phyloP scores from a whole-genome alignment of 768 basidiomycete species.

The Tephrocybe rancida region DNA sequence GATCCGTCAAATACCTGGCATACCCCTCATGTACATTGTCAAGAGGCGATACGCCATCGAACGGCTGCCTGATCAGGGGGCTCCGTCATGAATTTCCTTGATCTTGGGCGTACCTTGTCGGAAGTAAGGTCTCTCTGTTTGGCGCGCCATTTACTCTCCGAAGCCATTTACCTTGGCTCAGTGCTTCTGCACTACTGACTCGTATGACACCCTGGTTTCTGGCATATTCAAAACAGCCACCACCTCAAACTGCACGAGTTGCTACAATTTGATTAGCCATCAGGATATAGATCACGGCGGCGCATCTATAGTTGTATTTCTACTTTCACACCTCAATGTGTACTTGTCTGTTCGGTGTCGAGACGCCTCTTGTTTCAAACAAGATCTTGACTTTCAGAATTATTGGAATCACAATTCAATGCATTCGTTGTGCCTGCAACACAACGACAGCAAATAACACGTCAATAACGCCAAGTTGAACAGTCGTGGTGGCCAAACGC shows the following conservation, averaged over 20 bases:
- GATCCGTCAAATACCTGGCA: conserved; percentile 90
- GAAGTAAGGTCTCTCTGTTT: not conserved
- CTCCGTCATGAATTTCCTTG: conserved; percentile 49
- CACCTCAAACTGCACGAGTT: too few species aligned
- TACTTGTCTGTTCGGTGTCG: too few species aligned
- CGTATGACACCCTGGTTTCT: too few species aligned
- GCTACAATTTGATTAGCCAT: too few species aligned
- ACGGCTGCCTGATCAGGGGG: conserved; percentile 91
- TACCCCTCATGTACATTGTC: conserved; percentile 98
- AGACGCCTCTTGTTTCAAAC: too few species aligned
- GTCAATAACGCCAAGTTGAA: not conserved
- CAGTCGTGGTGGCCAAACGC: not conserved
- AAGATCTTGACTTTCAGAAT: too few species aligned
- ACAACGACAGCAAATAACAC: conserved; percentile 11
- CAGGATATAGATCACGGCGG: too few species aligned
- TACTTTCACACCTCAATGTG: too few species aligned
- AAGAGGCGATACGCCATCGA: conserved; percentile 92
- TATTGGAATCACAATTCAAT: too few species aligned
- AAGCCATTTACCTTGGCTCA: not conserved
- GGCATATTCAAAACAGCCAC: too few species aligned
- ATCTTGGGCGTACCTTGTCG: not conserved
- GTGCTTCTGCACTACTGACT: too few species aligned
- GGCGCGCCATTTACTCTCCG: not conserved
- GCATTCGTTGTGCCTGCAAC: not conserved
- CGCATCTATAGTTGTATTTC: too few species aligned